Percentiles rank a stretch among this genome's conserved stretches.
phyloP scores from a whole-genome alignment of 352 stramenopile species.

The Elongisporangium anandrum region DNA sequence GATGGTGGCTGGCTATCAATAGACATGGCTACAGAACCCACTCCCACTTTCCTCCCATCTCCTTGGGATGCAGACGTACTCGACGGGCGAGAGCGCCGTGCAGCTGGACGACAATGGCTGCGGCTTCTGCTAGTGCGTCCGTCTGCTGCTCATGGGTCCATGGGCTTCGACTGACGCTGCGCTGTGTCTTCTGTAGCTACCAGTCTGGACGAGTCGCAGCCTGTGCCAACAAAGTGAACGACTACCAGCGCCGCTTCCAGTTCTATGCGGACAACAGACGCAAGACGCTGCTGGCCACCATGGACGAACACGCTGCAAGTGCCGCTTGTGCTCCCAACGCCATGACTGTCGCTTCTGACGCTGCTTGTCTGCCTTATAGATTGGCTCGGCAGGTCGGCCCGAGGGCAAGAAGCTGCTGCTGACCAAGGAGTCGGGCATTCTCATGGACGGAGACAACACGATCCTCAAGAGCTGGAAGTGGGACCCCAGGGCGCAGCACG shows the following conservation, averaged over 20 bases:
- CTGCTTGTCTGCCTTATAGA: constrained; percentile 17
- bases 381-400: constrained; percentile 50
- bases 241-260: constrained; percentile 55
- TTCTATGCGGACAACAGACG: constrained; percentile 67
- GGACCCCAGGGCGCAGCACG: constrained; percentile 58
- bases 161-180: not conserved
- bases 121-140: constrained; percentile 67
- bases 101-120: constrained; percentile 51
- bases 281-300: constrained; percentile 45
- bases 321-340: not conserved
- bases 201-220: constrained; percentile 56
- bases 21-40: not conserved
- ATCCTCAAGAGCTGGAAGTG: constrained; percentile 72
- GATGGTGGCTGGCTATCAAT: not conserved
- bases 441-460: constrained; percentile 39
- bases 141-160: not conserved
- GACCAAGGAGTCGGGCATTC: constrained; percentile 56
- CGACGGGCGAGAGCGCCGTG: constrained; percentile 42
- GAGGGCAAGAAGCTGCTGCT: constrained; percentile 59
- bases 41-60: not conserved
- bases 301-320: constrained; percentile 70
- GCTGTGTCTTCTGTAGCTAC: constrained; percentile 26
- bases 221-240: constrained; percentile 69
- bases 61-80: constrained; percentile 14
- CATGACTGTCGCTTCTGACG: not conserved